Evolutionary conservation across 139 green algal species (phyloP), one percentile per base, ranked within the genome.

Genomic region (Picocystis salinarum): DNA sequence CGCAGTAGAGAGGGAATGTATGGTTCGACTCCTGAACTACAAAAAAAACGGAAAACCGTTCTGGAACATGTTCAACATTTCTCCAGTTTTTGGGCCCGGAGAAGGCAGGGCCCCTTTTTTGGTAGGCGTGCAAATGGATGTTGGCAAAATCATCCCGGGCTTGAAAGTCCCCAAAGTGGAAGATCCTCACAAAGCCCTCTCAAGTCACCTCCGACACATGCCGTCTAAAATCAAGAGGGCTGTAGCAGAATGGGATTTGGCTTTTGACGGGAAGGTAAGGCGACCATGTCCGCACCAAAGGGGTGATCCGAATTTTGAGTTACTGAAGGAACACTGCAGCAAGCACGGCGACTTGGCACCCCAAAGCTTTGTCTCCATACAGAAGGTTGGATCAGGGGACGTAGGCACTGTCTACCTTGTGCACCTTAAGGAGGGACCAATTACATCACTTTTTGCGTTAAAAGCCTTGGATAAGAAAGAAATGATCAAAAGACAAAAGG

Each of bases 1-100:
- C 19, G 55, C 60, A 6, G 59, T 34, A 2, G 67, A 71, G 5
- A 53, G 57, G 0, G 80, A 91, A 57, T 73, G 75, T 37, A 91
- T 76, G 1, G 82, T 93, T 12, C 67, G 81, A 25, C 56, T 97
- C 55, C 72, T 96, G 18, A 97, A 97, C 66, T 96, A 95, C 72
- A 76, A 56, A 34, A 84, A 83, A 59, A 46, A 53, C 28, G 82
- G 81, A 15, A 55, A 61, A 34, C 59, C 75, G 12, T 96, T 96
- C 46, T 96, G 85, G 85, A 96, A 96, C 64, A 89, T 95, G 73
- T 80, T 96, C 40, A 91, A 82, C 4, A 45, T 96, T 27, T 79
- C 82, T n/a, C 77, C 85, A 30, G 87, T 96, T 53, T 60, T 61
- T 40, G 78, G n/a, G n/a, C n/a, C 91, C 59, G 61, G 70, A 27